phyloP scores from a whole-genome alignment of 805 yeast species.

The Candida parachauliodes region DNA sequence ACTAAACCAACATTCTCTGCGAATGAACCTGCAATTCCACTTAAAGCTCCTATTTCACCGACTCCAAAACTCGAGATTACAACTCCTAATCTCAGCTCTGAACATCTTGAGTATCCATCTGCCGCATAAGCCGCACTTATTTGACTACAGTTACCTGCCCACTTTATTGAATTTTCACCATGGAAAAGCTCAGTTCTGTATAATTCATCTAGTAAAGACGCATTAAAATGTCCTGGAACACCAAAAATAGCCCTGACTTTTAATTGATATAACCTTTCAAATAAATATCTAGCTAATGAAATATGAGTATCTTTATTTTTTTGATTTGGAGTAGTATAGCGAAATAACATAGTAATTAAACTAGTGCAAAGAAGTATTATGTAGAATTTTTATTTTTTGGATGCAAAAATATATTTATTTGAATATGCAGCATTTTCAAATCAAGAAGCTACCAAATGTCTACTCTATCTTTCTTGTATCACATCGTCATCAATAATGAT shows the following conservation, averaged over 20 bases:
- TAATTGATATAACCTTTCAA: constrained; percentile 38
- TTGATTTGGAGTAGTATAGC: constrained; percentile 1
- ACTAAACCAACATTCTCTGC: constrained; percentile 40
- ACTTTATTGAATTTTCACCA: constrained; percentile 21
- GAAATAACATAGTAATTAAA: constrained; percentile 3
- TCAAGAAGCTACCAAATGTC: background rate
- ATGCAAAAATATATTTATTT: background rate
- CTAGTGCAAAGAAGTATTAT: too few relatives aligned
- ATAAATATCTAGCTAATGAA: constrained; percentile 36
- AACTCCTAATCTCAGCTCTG: constrained; percentile 27
- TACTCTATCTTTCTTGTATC: background rate
- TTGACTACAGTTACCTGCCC: constrained; percentile 45
- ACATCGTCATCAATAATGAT: constrained; percentile 8
- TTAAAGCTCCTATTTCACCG: constrained; percentile 37
- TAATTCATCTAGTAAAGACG: constrained; percentile 34
- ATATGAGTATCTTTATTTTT: constrained; percentile 23
- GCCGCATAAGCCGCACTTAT: constrained; percentile 43
- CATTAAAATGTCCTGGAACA: constrained; percentile 41
- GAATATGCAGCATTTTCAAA: constrained; percentile 2
- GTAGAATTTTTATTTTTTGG: constrained; percentile 4
- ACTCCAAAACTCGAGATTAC: constrained; percentile 41
- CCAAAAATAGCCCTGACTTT: constrained; percentile 37
- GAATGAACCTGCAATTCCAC: constrained; percentile 39
- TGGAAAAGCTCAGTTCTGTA: constrained; percentile 32
- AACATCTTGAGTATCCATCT: constrained; percentile 40